Evolutionary conservation across 225 moss, liverwort and hornwort genomes (phyloP).

Genomic region (Sphagnum contortum): DNA sequence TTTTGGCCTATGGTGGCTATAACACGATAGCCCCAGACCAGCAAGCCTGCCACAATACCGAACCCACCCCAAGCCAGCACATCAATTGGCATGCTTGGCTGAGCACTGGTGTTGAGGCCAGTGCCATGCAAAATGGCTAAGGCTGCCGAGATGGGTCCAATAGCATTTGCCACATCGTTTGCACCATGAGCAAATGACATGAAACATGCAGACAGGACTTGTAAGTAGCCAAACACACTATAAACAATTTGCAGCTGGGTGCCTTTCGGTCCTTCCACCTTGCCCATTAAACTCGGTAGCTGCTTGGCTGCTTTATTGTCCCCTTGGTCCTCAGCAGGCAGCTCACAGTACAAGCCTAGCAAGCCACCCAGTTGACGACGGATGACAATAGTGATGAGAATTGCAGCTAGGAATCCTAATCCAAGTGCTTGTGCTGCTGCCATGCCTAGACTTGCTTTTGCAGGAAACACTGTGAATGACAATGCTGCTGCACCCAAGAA

Average conservation of each 20-base stretch:
- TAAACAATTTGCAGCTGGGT: conserved; percentile 83
- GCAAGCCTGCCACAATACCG: conserved; percentile 78
- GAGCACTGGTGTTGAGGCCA: conserved; percentile 19
- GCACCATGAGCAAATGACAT: conserved; percentile 98
- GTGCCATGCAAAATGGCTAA: conserved; percentile 64
- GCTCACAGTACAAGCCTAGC: conserved; percentile 55
- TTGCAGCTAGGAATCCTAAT: conserved; percentile 51
- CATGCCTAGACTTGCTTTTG: conserved; percentile 27
- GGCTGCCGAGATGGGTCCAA: conserved; percentile 94
- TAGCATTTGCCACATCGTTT: conserved; percentile 90
- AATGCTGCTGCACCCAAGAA: conserved; percentile 70
- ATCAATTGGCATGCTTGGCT: conserved; percentile 58
- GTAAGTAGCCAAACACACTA: conserved; percentile 83
- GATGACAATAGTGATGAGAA: conserved; percentile 66
- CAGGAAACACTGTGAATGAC: conserved; percentile 60
- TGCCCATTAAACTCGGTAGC: conserved; percentile 27
- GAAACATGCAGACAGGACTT: conserved; percentile 90
- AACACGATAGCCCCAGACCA: conserved; percentile 92
- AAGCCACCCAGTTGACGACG: conserved; percentile 63
- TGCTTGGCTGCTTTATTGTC: conserved; percentile 6
- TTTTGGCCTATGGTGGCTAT: conserved; percentile 91
- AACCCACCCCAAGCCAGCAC: conserved; percentile 96
- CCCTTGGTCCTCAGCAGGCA: conserved; percentile 33
- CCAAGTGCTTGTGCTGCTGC: conserved; percentile 64
- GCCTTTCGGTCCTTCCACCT: conserved; percentile 77